These are phyloP conservation scores for Aureobasidium sp. DNA, from an alignment of 2,329 filamentous ascomycete genomes.

Conservation along the genomic window DNA sequence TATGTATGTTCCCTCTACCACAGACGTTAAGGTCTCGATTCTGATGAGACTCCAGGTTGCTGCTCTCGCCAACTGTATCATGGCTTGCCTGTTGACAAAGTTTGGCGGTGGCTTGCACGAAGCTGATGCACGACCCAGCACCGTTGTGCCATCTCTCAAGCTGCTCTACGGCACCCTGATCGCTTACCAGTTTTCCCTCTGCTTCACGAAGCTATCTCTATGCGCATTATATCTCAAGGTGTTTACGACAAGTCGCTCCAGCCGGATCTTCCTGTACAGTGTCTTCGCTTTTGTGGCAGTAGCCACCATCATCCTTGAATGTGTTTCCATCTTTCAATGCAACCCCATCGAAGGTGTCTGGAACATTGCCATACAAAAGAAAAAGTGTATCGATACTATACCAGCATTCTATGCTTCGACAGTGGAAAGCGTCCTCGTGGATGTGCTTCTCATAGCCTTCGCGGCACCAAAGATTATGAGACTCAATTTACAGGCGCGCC, in stretches of 20 bases:
- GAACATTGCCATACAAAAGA: not conserved
- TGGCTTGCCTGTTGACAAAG: not conserved
- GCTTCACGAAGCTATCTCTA: conserved; percentile 9
- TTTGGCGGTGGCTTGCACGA: conserved; percentile 7
- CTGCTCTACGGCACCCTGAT: conserved; percentile 4
- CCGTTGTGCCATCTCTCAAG: not conserved
- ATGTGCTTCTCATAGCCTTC: conserved; percentile 4
- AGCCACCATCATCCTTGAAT: not conserved
- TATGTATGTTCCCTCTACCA: not conserved
- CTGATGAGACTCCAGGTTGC: not conserved
- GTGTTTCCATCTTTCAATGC: conserved; percentile 10
- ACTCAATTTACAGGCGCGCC: not conserved
- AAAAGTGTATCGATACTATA: conserved; percentile 5
- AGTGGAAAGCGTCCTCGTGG: not conserved
- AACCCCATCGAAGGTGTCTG: conserved; percentile 3
- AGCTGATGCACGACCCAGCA: not conserved
- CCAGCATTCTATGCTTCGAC: conserved; percentile 10
- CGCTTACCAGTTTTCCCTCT: conserved; percentile 2
- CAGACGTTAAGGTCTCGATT: not conserved
- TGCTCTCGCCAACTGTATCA: conserved; percentile 10
- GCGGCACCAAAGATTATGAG: conserved; percentile 8
- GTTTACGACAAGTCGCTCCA: not conserved
- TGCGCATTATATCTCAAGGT: conserved; percentile 10
- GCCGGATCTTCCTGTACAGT: not conserved
- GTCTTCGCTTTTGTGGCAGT: not conserved